Conservation (phyloP, 2,329 filamentous ascomycete species). For the Aspergillus hiratsukae region DNA sequence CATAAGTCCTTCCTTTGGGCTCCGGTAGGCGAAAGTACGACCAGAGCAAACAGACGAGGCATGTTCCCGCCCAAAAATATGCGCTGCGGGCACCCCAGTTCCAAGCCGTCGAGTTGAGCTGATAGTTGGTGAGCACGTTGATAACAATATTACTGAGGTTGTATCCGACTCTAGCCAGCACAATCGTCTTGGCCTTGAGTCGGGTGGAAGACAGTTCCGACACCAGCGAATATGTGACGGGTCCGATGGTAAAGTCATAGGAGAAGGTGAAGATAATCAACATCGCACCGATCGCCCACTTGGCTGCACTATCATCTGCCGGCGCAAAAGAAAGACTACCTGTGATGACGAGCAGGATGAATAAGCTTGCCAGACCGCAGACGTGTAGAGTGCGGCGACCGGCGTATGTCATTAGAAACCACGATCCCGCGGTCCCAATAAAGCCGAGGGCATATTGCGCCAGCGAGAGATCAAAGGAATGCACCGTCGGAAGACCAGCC, state of each 20-base stretch:
- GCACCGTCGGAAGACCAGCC: conserved; percentile 35
- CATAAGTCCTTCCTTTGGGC: conserved; percentile 39
- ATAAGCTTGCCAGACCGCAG: conserved; percentile 22
- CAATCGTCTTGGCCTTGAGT: conserved; percentile 53
- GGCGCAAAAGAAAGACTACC: conserved; percentile 23
- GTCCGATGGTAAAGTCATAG: conserved; percentile 53
- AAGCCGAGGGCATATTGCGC: conserved; percentile 60
- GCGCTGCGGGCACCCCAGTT: conserved; percentile 34
- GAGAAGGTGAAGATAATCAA: conserved; percentile 51
- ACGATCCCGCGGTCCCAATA: conserved; percentile 49
- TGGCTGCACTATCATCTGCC: conserved; percentile 23
- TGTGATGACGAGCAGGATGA: conserved; percentile 24
- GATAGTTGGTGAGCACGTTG: conserved; percentile 59
- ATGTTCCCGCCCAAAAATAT: conserved; percentile 42
- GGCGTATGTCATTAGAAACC: conserved; percentile 40
- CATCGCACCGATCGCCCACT: conserved; percentile 43
- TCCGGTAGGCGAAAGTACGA: conserved; percentile 43
- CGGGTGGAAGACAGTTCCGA: conserved; percentile 53
- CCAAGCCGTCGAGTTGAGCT: conserved; percentile 25
- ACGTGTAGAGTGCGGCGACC: conserved; percentile 41
- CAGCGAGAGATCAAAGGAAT: conserved; percentile 36
- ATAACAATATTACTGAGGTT: conserved; percentile 47
- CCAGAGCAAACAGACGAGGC: conserved; percentile 36
- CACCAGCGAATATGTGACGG: conserved; percentile 51
- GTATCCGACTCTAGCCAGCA: conserved; percentile 48